Base-by-base conservation (phyloP, 176 grass and related monocot genomes). In the Aegilops sharonensis region DNA sequence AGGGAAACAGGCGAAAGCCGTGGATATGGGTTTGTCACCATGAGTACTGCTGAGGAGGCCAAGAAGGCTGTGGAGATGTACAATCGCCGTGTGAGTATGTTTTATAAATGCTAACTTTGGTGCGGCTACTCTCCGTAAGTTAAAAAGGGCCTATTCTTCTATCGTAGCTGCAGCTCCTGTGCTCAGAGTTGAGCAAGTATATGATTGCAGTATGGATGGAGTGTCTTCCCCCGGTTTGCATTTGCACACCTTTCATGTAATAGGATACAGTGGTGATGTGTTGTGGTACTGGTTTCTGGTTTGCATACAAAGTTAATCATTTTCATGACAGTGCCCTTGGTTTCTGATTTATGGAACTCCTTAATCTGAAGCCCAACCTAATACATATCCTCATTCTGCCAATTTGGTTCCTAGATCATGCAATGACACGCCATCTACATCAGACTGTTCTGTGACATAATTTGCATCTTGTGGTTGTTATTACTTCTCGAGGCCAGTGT, bases 41-140 rank as follows among this genome's bases (percentile, higher is more conserved):
- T 47, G 71, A 74, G 71, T 47, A 74, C 71, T 47, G 40, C 45
- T 27, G 2, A 14, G 39, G 40, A 74, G 40, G 71, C 70, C 45
- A 42, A 45, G 39, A 42, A 47, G 1, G 23, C 23, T 27, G 40
- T 74, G 71, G 50, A 91, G 78, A 91, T 90, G 87, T 86, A 92
- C 56, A 40, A 91, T 86, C 79, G 91, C 43, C 88, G 93, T 74
- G 91, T 97, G 75, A 94, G 94, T 91, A 7, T 81, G 32, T 54
- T 9, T 52, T 9, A 68, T 68, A 35, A 35, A 32, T 18, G 30
- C 9, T 62, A 62, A 24, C 36, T 73, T 73, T 52, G 5, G 62
- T 83, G 23, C n/a, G 8, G 42, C 73, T 73, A 34, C 54, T 34
- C 69, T 78, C 65, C 12, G 21, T 29, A 8, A 69, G 17, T 69